Conservation (phyloP, 345 rosid species). For the Capsella bursapastoris region DNA sequence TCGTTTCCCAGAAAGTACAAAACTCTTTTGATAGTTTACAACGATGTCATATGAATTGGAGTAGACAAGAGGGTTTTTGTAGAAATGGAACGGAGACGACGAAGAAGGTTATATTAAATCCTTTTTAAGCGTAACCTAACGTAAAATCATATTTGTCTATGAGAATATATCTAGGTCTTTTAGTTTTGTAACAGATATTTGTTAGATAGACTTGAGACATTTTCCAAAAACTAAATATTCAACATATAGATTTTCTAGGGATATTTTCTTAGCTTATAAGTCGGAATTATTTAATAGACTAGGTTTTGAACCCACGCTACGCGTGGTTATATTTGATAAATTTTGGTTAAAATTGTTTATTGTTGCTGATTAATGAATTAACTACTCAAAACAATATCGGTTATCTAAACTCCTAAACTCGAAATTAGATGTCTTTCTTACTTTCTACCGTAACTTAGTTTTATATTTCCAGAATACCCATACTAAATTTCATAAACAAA, state of each 20-base stretch:
- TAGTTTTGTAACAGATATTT: background rate
- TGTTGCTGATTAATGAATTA: too few species aligned
- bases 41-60: background rate
- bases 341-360: too few species aligned
- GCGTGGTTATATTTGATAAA: too few species aligned
- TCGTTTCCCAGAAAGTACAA: background rate
- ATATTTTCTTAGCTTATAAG: background rate
- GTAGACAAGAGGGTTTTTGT: background rate
- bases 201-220: background rate
- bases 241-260: background rate
- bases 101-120: background rate
- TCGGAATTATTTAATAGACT: background rate
- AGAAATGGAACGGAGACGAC: background rate
- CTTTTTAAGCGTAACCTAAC: background rate
- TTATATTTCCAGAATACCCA: too few species aligned
- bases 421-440: too few species aligned
- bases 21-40: background rate
- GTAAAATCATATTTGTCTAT: background rate
- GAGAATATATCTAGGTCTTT: background rate
- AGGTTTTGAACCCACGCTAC: too few species aligned
- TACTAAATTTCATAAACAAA: too few species aligned
- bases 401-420: too few species aligned
- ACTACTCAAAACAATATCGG: too few species aligned
- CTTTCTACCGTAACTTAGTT: too few species aligned
- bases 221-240: constrained; percentile 7